Conservation (phyloP, 202 grass and related monocot genomes). For the Zoysia matrella region DNA sequence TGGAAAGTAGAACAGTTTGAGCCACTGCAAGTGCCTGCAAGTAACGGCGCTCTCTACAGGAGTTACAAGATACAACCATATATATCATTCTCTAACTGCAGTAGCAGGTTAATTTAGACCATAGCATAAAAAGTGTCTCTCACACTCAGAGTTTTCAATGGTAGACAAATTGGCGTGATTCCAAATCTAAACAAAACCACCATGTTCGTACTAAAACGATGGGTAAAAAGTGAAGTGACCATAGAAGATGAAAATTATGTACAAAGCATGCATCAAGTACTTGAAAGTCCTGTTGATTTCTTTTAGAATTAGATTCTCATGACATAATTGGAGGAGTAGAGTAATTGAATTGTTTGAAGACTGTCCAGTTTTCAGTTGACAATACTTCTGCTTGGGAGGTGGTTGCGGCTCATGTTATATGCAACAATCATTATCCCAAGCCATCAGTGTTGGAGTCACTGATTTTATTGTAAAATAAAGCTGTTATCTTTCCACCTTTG, state of each 20-base stretch:
- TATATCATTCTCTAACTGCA: not conserved
- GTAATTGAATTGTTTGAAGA: too few species aligned
- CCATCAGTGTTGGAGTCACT: not conserved
- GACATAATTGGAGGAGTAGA: too few species aligned
- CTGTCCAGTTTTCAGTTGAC: too few species aligned
- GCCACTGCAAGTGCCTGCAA: not conserved
- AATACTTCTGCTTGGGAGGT: not conserved
- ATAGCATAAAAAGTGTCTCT: not conserved
- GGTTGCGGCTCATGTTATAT: too few species aligned
- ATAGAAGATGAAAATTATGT: not conserved
- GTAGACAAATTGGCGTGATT: not conserved
- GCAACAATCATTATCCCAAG: too few species aligned
- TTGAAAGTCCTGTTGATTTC: not conserved
- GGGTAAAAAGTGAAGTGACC: not conserved
- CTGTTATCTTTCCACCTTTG: not conserved
- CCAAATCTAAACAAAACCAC: not conserved
- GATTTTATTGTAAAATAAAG: not conserved
- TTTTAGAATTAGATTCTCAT: too few species aligned
- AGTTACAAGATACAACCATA: not conserved
- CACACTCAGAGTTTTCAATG: not conserved
- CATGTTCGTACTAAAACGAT: not conserved
- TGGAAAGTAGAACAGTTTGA: not conserved
- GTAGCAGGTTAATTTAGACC: not conserved
- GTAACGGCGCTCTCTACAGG: not conserved
- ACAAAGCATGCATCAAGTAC: not conserved